phyloP scores from a whole-genome alignment of 2,329 filamentous ascomycete species.

The Aspergillus candidus region DNA sequence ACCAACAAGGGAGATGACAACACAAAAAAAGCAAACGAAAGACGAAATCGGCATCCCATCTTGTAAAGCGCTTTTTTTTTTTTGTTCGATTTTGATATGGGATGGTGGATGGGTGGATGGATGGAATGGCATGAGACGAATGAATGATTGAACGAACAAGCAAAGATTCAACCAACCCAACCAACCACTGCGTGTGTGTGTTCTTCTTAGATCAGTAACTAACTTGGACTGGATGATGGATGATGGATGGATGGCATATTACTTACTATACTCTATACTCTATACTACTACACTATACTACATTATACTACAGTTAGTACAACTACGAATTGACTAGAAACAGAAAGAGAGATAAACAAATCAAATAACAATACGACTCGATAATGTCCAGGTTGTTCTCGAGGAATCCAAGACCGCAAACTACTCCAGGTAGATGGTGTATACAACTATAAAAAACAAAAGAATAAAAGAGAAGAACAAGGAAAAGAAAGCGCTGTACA shows the following conservation, averaged over 20 bases:
- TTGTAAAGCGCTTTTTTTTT: constrained; percentile 4
- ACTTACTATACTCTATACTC: too few relatives aligned
- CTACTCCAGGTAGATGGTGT: background rate
- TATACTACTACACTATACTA: too few relatives aligned
- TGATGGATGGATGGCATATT: too few relatives aligned
- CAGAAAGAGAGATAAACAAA: background rate
- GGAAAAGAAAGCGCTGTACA: background rate
- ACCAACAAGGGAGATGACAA: background rate
- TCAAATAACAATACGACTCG: background rate
- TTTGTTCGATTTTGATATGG: constrained; percentile 8
- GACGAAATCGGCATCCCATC: background rate
- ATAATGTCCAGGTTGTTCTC: too few relatives aligned
- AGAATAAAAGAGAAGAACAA: constrained; percentile 9
- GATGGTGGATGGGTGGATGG: background rate
- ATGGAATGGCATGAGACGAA: constrained; percentile 23
- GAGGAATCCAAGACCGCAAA: background rate
- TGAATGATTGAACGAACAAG: constrained; percentile 33
- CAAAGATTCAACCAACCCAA: constrained; percentile 10
- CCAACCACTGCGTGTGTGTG: background rate
- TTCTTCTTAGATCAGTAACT: background rate
- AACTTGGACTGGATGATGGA: background rate
- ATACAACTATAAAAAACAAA: background rate
- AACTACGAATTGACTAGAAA: background rate
- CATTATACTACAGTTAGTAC: background rate
- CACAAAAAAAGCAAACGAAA: too few relatives aligned